Evolutionary conservation across 768 basidiomycete species (phyloP).

Genomic region (Trametes punicea): DNA sequence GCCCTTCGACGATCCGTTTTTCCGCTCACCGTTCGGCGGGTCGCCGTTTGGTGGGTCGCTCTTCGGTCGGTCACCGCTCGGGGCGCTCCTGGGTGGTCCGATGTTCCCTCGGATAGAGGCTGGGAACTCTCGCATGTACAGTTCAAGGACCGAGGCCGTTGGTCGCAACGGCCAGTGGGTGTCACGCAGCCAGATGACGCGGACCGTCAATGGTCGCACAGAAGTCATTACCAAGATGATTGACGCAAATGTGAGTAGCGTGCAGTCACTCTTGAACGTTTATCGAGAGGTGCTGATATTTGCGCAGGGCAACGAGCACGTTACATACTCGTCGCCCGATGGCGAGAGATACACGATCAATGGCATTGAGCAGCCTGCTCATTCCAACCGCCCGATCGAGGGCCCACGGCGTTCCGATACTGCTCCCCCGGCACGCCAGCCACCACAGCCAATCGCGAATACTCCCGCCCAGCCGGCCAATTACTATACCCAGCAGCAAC

Average conservation of each 20-base stretch:
- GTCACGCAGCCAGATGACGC: constrained; percentile 54
- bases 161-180: constrained; percentile 41
- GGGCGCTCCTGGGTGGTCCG: constrained; percentile 4
- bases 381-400: not conserved
- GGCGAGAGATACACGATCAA: constrained; percentile 69
- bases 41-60: constrained; percentile 13
- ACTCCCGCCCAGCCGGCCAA: constrained; percentile 2
- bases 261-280: not conserved
- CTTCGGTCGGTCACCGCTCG: constrained; percentile 11
- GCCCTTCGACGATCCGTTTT: constrained; percentile 3
- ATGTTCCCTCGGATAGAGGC: constrained; percentile 17
- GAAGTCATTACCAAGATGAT: constrained; percentile 50
- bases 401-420: constrained; percentile 4
- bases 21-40: constrained; percentile 11
- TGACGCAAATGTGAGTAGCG: constrained; percentile 54
- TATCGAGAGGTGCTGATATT: constrained; percentile 14
- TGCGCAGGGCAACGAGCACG: constrained; percentile 69
- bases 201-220: constrained; percentile 65
- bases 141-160: constrained; percentile 26
- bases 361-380: constrained; percentile 46
- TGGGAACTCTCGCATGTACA: constrained; percentile 22
- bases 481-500: not conserved
- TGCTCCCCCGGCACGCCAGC: not conserved
- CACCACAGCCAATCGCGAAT: constrained; percentile 6
- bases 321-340: constrained; percentile 61